These are phyloP conservation scores for Cryoendolithus antarcticus DNA, from an alignment of 2,329 filamentous ascomycete species.

Conservation along the genomic window DNA sequence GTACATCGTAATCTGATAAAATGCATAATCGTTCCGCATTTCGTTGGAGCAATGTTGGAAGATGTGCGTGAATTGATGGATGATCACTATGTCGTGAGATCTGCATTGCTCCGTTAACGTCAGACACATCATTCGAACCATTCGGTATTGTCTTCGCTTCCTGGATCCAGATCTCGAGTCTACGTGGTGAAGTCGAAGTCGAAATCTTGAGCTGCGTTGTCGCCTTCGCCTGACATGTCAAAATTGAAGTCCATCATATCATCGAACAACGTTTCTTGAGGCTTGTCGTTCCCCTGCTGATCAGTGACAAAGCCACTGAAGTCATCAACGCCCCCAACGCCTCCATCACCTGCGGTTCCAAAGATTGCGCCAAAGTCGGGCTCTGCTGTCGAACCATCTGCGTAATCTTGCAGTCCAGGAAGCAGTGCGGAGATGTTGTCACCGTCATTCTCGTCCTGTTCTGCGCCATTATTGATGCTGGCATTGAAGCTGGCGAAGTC, in stretches of 20 bases:
- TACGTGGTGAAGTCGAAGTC: slow-evolving; percentile 20
- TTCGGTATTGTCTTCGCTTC: too few relatives aligned
- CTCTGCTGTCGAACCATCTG: slow-evolving; percentile 18
- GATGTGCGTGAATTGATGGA: too few relatives aligned
- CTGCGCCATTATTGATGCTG: slow-evolving; percentile 14
- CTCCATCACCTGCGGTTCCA: slow-evolving; percentile 8
- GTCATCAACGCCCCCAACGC: slow-evolving; percentile 8
- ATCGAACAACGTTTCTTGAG: slow-evolving; percentile 20
- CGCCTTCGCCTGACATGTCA: slow-evolving; percentile 18
- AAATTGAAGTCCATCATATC: slow-evolving; percentile 23
- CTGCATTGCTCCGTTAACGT: too few relatives aligned
- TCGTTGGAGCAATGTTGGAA: too few relatives aligned
- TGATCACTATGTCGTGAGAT: too few relatives aligned
- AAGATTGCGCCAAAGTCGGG: slow-evolving; percentile 19
- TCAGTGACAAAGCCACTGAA: slow-evolving; percentile 1
- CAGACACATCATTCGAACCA: too few relatives aligned
- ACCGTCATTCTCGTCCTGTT: slow-evolving; percentile 15
- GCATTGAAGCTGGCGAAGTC: slow-evolving; percentile 23
- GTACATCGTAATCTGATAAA: too few relatives aligned
- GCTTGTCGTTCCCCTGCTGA: slow-evolving; percentile 9
- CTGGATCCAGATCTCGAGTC: background rate
- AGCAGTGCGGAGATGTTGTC: slow-evolving; percentile 25
- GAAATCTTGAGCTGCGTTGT: slow-evolving; percentile 11
- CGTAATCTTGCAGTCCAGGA: slow-evolving; percentile 30
- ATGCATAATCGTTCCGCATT: too few relatives aligned